These are phyloP conservation scores for Parastagonospora avenae DNA, from an alignment of 2,329 filamentous ascomycete genomes.

Conservation along the genomic window DNA sequence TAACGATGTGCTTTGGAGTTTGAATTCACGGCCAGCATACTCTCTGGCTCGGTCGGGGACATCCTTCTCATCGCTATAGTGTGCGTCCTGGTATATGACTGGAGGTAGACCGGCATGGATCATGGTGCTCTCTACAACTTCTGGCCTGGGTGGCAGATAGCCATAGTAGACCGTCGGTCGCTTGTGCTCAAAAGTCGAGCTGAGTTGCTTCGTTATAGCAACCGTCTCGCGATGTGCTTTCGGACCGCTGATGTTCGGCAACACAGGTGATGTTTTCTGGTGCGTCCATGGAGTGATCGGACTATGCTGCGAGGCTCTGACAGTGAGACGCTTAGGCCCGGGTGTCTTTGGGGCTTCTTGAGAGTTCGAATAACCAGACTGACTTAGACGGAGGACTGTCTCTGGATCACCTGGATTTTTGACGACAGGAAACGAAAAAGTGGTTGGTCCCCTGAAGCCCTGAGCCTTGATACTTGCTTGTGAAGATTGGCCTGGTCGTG, in stretches of 20 bases:
- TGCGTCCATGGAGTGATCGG: constrained; percentile 41
- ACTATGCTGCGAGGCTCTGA: constrained; percentile 21
- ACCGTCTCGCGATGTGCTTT: constrained; percentile 19
- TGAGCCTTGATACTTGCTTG: constrained; percentile 49
- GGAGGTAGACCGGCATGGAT: constrained; percentile 64
- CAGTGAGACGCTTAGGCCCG: constrained; percentile 22
- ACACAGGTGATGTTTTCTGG: constrained; percentile 30
- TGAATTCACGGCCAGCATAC: constrained; percentile 88
- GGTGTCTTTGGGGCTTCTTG: constrained; percentile 40
- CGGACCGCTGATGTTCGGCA: constrained; percentile 18
- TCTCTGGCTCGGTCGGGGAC: constrained; percentile 77
- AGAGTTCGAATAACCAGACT: constrained; percentile 62
- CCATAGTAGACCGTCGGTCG: constrained; percentile 42
- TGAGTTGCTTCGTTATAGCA: constrained; percentile 22
- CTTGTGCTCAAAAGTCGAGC: constrained; percentile 21
- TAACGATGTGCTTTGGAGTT: constrained; percentile 73
- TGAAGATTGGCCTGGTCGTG: constrained; percentile 36
- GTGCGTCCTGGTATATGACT: constrained; percentile 82
- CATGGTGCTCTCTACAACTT: constrained; percentile 62
- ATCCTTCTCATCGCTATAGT: constrained; percentile 82
- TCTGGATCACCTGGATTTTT: constrained; percentile 74
- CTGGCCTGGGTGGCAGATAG: constrained; percentile 47
- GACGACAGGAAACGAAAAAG: constrained; percentile 72
- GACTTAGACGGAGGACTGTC: constrained; percentile 69
- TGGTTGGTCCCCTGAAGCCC: constrained; percentile 46